phyloP scores from a whole-genome alignment of 2,329 filamentous ascomycete species.

The Aspergillus alliaceus region DNA sequence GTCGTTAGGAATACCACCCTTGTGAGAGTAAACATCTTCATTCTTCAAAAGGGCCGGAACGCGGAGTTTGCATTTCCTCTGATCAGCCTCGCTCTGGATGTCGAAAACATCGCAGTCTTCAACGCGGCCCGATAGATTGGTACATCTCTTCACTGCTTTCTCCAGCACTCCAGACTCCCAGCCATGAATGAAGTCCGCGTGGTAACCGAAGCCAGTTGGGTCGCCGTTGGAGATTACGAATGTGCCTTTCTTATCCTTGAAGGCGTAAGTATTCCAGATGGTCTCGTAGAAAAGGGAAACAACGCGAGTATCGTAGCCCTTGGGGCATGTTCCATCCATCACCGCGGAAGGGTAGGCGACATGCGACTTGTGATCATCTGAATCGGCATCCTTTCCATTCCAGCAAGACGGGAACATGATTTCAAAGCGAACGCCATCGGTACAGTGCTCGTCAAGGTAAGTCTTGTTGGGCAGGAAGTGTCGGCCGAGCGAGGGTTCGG shows the following conservation, averaged over 20 bases:
- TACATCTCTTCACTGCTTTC: conserved; percentile 72
- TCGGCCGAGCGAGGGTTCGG: conserved; percentile 76
- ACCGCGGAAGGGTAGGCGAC: conserved; percentile 77
- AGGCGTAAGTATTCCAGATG: conserved; percentile 74
- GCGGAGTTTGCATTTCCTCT: conserved; percentile 62
- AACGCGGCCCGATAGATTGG: conserved; percentile 66
- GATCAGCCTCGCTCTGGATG: conserved; percentile 59
- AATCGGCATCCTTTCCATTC: conserved; percentile 67
- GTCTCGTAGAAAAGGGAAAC: conserved; percentile 81
- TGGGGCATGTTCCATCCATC: conserved; percentile 73
- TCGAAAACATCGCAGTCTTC: conserved; percentile 74
- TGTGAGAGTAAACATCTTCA: conserved; percentile 61
- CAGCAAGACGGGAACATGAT: conserved; percentile 89
- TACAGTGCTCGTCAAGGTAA: conserved; percentile 77
- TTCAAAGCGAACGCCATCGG: conserved; percentile 78
- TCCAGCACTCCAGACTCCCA: conserved; percentile 72
- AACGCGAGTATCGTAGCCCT: conserved; percentile 65
- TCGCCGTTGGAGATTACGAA: conserved; percentile 82
- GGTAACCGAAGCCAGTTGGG: conserved; percentile 69
- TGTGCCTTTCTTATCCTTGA: conserved; percentile 60
- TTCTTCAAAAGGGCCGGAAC: conserved; percentile 54
- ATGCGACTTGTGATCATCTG: conserved; percentile 59
- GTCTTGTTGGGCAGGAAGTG: conserved; percentile 78
- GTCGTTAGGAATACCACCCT: conserved; percentile 66
- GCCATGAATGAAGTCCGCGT: conserved; percentile 78